A percentile compares a stretch with the other conserved stretches of the same genome.
These are phyloP conservation scores for Leccinum sublutescens DNA, from an alignment of 768 basidiomycete genomes.

Conservation along the genomic window DNA sequence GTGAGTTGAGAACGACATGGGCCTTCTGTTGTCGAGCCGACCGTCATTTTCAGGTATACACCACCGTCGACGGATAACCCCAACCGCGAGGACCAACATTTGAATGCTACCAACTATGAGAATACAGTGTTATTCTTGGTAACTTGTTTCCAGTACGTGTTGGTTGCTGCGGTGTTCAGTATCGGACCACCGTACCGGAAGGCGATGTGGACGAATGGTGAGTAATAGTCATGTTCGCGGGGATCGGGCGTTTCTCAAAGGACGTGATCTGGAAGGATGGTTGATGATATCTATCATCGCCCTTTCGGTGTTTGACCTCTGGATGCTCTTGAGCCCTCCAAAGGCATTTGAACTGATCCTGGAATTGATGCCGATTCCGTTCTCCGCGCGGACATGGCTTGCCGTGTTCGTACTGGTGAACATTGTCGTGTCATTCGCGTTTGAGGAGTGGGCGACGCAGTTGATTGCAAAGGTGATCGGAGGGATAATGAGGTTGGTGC, in stretches of 20 bases:
- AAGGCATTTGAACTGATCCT: conserved; percentile 56
- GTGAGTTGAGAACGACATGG: conserved; percentile 38
- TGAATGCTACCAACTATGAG: conserved; percentile 86
- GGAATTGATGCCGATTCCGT: conserved; percentile 74
- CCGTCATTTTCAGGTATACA: conserved; percentile 59
- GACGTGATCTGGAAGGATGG: conserved; percentile 49
- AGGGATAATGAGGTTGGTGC: conserved; percentile 40
- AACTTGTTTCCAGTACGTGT: conserved; percentile 98
- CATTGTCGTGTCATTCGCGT: conserved; percentile 64
- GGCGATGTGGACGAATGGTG: conserved; percentile 94
- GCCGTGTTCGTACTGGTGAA: conserved; percentile 67
- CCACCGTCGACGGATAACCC: conserved; percentile 54
- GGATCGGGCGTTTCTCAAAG: not conserved
- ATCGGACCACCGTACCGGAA: conserved; percentile 97
- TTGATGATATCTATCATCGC: conserved; percentile 75
- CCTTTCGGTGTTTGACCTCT: conserved; percentile 69
- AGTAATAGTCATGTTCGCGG: conserved; percentile 20
- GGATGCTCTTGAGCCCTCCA: conserved; percentile 76
- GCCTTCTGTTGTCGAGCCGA: not conserved
- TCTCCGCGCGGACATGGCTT: conserved; percentile 66
- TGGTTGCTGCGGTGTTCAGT: conserved; percentile 95
- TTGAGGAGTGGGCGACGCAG: conserved; percentile 74
- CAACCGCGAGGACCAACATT: conserved; percentile 57
- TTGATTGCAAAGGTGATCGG: conserved; percentile 57
- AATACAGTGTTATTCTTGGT: conserved; percentile 90